Conservation (phyloP, 164 flowering plant species). For the Warburgia ugandensis region DNA sequence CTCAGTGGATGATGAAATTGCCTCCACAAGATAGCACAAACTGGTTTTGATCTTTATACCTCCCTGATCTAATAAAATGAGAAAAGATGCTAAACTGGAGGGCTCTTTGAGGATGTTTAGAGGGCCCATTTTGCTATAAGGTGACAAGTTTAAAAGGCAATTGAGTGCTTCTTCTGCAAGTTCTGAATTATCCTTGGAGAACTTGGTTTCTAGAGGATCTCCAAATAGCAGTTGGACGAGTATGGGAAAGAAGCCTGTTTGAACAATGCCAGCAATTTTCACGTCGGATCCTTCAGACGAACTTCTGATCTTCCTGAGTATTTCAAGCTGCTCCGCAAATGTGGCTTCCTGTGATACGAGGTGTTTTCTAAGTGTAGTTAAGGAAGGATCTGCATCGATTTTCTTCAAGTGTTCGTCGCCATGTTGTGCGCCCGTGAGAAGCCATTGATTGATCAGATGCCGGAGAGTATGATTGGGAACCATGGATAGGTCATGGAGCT, state of each 20-base stretch:
- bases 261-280: slow-evolving; percentile 25
- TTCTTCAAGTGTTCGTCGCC: slow-evolving; percentile 10
- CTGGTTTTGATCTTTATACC: slow-evolving; percentile 22
- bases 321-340: slow-evolving; percentile 24
- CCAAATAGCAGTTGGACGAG: slow-evolving; percentile 31
- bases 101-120: slow-evolving; percentile 34
- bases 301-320: slow-evolving; percentile 21
- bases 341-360: slow-evolving; percentile 22
- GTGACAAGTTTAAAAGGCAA: slow-evolving; percentile 35
- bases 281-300: slow-evolving; percentile 25
- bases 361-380: too few relatives aligned
- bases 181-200: slow-evolving; percentile 10
- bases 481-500: slow-evolving; percentile 50
- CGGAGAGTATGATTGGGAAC: slow-evolving; percentile 74
- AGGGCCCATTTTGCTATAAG: slow-evolving; percentile 21
- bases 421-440: slow-evolving; percentile 17
- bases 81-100: slow-evolving; percentile 20
- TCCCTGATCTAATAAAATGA: slow-evolving; percentile 32
- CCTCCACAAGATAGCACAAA: slow-evolving; percentile 41
- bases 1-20: slow-evolving; percentile 26
- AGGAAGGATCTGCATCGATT: slow-evolving; percentile 16
- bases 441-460: slow-evolving; percentile 59
- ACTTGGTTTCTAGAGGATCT: neutral
- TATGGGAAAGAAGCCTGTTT: slow-evolving; percentile 36
- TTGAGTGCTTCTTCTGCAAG: slow-evolving; percentile 38